phyloP scores from a whole-genome alignment of 345 rosid species.

The Rhodomyrtus tomentosa region DNA sequence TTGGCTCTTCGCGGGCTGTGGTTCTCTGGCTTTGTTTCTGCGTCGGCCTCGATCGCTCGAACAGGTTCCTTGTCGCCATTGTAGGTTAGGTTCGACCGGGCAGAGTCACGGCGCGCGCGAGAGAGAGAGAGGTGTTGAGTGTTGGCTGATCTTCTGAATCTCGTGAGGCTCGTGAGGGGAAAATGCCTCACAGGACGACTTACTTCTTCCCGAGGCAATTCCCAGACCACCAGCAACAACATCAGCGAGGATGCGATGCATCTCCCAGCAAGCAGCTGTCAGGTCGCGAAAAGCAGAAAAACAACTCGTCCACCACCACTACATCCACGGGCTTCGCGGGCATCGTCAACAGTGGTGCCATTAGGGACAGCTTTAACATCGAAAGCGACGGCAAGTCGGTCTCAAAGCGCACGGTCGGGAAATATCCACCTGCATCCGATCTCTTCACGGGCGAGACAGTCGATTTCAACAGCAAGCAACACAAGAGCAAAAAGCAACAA shows the following conservation, averaged over 20 bases:
- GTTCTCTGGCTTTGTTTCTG: neutral
- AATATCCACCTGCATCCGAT: constrained; percentile 33
- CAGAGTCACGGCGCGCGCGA: neutral
- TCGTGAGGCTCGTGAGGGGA: constrained; percentile 1
- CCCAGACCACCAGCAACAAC: constrained; percentile 37
- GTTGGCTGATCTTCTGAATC: neutral
- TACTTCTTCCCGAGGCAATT: constrained; percentile 99
- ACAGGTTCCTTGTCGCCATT: neutral
- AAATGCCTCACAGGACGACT: constrained; percentile 93
- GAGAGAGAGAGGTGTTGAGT: neutral
- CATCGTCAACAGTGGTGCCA: neutral
- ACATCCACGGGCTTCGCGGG: neutral
- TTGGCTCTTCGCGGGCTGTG: neutral
- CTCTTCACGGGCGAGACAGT: constrained; percentile 29
- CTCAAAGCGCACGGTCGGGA: neutral
- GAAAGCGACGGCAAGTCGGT: constrained; percentile 24
- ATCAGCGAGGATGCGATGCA: constrained; percentile 28
- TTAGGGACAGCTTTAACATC: neutral
- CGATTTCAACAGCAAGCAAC: neutral
- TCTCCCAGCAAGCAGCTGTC: constrained; percentile 19
- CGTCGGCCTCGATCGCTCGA: neutral
- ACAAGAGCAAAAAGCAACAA: constrained; percentile 39
- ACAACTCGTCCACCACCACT: neutral
- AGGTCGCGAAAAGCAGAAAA: constrained; percentile 43
- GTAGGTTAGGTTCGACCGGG: neutral